Conservation (phyloP, 2,329 filamentous ascomycete genomes). For the Gliomastix tumulicola region DNA sequence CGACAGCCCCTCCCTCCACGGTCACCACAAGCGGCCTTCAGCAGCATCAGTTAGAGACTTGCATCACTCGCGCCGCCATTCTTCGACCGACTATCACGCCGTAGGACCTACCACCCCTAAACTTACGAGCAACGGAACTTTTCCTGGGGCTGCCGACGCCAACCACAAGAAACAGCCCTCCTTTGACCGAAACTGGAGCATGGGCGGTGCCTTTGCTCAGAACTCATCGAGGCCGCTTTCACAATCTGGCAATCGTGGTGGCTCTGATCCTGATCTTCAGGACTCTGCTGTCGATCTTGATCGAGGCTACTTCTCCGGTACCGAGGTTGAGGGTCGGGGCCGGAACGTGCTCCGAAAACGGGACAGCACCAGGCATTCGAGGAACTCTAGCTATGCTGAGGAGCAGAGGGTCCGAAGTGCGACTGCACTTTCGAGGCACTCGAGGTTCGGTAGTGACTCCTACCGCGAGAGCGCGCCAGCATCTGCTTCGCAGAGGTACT, state of each 20-base stretch:
- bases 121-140: slow-evolving; percentile 32
- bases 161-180: slow-evolving; percentile 60
- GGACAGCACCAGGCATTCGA: slow-evolving; percentile 54
- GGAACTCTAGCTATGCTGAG: slow-evolving; percentile 70
- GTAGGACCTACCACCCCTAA: slow-evolving; percentile 23
- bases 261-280: slow-evolving; percentile 30
- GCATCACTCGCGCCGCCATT: slow-evolving; percentile 80
- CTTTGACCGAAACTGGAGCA: slow-evolving; percentile 65
- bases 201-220: slow-evolving; percentile 42
- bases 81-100: slow-evolving; percentile 68
- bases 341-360: slow-evolving; percentile 79
- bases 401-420: slow-evolving; percentile 63
- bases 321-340: slow-evolving; percentile 69
- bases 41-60: slow-evolving; percentile 76
- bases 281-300: slow-evolving; percentile 61
- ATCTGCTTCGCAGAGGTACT: slow-evolving; percentile 66
- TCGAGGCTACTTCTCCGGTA: slow-evolving; percentile 88
- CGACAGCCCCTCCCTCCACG: slow-evolving; percentile 39
- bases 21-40: slow-evolving; percentile 58
- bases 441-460: slow-evolving; percentile 75
- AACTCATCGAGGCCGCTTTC: slow-evolving; percentile 40
- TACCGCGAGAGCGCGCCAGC: slow-evolving; percentile 53
- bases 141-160: slow-evolving; percentile 29
- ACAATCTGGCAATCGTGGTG: slow-evolving; percentile 39
- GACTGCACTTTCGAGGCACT: slow-evolving; percentile 63